Conservation (phyloP, 768 basidiomycete species). For the Pleurotus eryngii region DNA sequence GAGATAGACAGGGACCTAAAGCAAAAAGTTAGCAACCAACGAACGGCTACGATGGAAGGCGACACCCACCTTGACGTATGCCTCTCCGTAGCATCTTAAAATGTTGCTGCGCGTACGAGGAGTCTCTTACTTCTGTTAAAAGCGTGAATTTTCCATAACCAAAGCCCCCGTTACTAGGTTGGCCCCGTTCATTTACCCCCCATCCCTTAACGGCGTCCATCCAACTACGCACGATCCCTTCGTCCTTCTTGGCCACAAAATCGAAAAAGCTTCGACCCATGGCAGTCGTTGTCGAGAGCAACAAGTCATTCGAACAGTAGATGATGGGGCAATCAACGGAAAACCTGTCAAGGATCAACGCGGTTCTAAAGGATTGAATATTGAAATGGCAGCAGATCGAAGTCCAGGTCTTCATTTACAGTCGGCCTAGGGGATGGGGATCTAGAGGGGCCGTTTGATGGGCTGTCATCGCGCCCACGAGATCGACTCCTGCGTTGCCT, state of each 20-base stretch:
- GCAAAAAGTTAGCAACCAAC: too few species aligned
- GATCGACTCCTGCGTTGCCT: slow-evolving; percentile 8
- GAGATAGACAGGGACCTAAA: too few species aligned
- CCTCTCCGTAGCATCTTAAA: slow-evolving; percentile 11
- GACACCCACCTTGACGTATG: background rate
- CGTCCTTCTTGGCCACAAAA: slow-evolving; percentile 65
- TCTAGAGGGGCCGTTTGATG: slow-evolving; percentile 13
- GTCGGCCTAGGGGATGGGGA: slow-evolving; percentile 3
- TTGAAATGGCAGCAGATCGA: too few species aligned
- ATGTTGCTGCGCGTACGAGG: slow-evolving; percentile 39
- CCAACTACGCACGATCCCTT: slow-evolving; percentile 66
- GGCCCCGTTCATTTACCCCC: slow-evolving; percentile 82
- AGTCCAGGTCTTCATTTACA: slow-evolving; percentile 37
- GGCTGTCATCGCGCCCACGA: slow-evolving; percentile 18
- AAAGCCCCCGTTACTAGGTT: slow-evolving; percentile 82
- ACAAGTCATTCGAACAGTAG: too few species aligned
- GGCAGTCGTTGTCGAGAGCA: too few species aligned
- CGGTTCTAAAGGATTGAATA: too few species aligned
- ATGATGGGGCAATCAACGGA: too few species aligned
- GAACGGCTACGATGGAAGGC: too few species aligned
- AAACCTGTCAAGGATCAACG: too few species aligned
- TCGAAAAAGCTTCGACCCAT: too few species aligned
- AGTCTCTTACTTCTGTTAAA: slow-evolving; percentile 57
- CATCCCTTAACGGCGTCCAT: slow-evolving; percentile 76
- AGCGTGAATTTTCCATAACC: slow-evolving; percentile 73